Base-by-base conservation (phyloP, 768 basidiomycete species). In the Auricularia sp. region DNA sequence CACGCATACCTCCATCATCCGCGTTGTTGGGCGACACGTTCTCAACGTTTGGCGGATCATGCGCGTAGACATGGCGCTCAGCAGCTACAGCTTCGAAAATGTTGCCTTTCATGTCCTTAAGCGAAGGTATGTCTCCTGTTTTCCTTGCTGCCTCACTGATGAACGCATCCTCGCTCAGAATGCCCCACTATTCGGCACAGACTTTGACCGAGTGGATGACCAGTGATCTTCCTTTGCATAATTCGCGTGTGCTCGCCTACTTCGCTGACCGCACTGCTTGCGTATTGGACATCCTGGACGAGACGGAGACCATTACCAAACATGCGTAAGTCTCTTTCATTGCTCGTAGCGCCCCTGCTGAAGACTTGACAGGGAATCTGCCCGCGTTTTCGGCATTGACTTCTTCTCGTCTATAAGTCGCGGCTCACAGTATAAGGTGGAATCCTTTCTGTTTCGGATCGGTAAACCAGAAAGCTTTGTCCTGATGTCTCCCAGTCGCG, bases 341-440 rank as follows among this genome's bases (percentile, higher is more conserved):
- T 29, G 11, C 35, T 1, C 4, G 16, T 54, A 58, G 2, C 18
- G 21, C 43, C 43, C 11, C 43, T 51, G 21, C 6, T 21, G 14
- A 21, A 51, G 6, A 16, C 11, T 51, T 21, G 47, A 6, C 70
- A 98, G 96, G 14, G 97, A 99, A 74, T 98, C 98, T 70, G 95
- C 97, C 47, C 86, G 97, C 10, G 92, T 98, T 5, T 98, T 97
- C 68, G 96, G 97, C 0, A 88, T 99, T 54, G 97, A 99, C 75
- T 98, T 98, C 73, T 91, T 88, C 71, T 97, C 94, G 3, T 95
- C 98, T 36, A 84, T 97, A 67, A 93, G 85, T 66, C 85, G 97
- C 36, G 97, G 97, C 0, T 97, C 94, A 0, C 97, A 99, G 71
- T 98, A 93, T 80, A 99, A 98, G 76, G 97, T 98, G 34, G 97